Evolutionary conservation across 352 stramenopile species (phyloP), one percentile per base, ranked within the genome.

Genomic region (Globisporangium parvum): DNA sequence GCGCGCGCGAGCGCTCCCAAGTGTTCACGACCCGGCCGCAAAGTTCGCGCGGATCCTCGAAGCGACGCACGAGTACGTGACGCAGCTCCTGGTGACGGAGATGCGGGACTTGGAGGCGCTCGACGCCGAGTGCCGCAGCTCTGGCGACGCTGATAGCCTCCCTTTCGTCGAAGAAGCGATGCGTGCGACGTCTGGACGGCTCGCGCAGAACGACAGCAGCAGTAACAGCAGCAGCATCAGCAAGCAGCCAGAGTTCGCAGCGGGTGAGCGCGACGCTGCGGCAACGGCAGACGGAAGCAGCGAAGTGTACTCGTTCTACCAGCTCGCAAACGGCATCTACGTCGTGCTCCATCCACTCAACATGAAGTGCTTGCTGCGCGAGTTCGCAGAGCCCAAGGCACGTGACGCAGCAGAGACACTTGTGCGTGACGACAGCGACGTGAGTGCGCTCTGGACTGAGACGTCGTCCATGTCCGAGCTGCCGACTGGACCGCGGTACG

Each of bases 261-360:
- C 28, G n/a, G 18, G 45, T 47, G 2, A 41, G 37, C 21, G 44
- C 14, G n/a, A n/a, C 6, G 12, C 18, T 40, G 17, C 37, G 15
- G 24, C 3, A 14, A 59, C 45, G 54, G 57, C 62, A 11, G 31
- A 48, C 20, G 40, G 24, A 21, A 40, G 24, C 6, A 49, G 45
- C 20, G 57, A 44, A 33, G 57, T 70, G 55, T 96, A 93, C 49
- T 88, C 73, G 45, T 96, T 95, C 49, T 96, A 95, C 48, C 88
- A 96, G 55, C 82, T 91, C 20, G 59, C 67, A 12, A 81, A 95
- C 55, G 88, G 88, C 9, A 90, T 86, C 51, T 91, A 91, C 49
- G 88, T 92, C n/a, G 75, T 96, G 54, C 66, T 96, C 14, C 88
- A 96, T 55, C 82, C 88, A 17, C 68, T 96, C 26, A 95, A 90